Evolutionary conservation across 768 basidiomycete genomes (phyloP).

Genomic region (Amanita rubescens): DNA sequence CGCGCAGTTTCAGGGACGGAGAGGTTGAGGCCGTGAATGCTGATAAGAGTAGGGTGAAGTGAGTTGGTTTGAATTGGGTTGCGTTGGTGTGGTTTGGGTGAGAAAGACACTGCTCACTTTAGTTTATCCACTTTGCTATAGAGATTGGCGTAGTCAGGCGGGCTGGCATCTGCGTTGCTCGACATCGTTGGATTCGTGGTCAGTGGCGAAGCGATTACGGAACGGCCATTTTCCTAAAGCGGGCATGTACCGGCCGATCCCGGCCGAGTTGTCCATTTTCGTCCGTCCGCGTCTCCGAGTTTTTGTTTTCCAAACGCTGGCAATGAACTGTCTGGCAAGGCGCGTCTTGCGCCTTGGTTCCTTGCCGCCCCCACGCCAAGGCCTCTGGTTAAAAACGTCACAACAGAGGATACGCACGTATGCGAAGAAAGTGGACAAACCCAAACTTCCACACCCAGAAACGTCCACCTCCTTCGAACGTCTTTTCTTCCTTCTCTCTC

Average conservation of each 20-base stretch:
- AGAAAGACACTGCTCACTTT: no score
- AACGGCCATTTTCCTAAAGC: no score
- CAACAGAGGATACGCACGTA: not conserved
- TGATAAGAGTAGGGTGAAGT: slow-evolving; percentile 35
- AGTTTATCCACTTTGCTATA: slow-evolving; percentile 57
- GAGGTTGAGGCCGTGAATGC: slow-evolving; percentile 77
- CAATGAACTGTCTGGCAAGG: not conserved
- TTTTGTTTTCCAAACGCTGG: no score
- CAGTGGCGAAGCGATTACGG: no score
- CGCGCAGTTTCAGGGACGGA: slow-evolving; percentile 76
- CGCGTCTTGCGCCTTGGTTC: not conserved
- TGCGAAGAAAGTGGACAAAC: not conserved
- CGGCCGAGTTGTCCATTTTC: no score
- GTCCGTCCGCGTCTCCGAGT: no score
- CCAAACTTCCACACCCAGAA: no score
- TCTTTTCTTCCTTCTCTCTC: not conserved
- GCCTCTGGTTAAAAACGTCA: not conserved
- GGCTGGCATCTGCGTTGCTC: slow-evolving; percentile 1
- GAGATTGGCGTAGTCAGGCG: slow-evolving; percentile 33
- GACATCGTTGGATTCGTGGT: slow-evolving; percentile 38
- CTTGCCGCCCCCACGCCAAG: not conserved
- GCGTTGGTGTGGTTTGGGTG: not conserved
- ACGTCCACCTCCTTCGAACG: not conserved
- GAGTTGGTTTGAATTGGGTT: slow-evolving; percentile 6
- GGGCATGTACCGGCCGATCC: no score